Evolutionary conservation across 2,329 filamentous ascomycete genomes (phyloP), one percentile per base, ranked within the genome.

Genomic region (Capronia epimyces): DNA sequence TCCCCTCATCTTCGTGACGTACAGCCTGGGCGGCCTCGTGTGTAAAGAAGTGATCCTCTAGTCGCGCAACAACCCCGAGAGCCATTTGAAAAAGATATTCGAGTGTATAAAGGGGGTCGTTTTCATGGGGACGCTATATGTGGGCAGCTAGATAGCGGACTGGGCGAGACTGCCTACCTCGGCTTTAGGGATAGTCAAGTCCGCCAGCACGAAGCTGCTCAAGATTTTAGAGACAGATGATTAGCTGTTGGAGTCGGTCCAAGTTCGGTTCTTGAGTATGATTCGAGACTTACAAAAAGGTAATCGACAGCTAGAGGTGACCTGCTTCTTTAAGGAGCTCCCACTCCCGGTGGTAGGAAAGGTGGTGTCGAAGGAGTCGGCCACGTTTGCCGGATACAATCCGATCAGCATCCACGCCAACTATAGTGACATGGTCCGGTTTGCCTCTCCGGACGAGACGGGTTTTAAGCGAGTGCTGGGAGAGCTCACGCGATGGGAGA

Each of bases 281-380:
- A 40, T 67, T 12, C 53, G 55, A 43, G 50, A 59, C 20, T 44
- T 13, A 9, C 43, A 51, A 25, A 50, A 63, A 8, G 55, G 57
- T 7, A 12, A 45, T 16, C 49, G 20, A 21, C 52, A 48, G 12
- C 60, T 67, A 8, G 50, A 83, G 52, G 87, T 89, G 64, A 88
- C 86, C 65, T 80, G 73, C 46, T 77, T 83, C 52, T 89, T 89
- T 58, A 75, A 84, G 46, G 72, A 72, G 34, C 87, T 84, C 1
- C 86, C 86, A 0, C 77, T 81, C n/a, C 86, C 85, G 0, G 78
- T 79, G 46, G 69, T 86, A 8, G 82, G 82, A 3, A 83, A 43
- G n/a, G 63, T 68, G 8, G 63, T 69, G n/a, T 58, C 62, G 20
- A 45, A 55, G 32, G 44, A 64, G 13, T 63, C 66, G 12, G 62